A percentile compares a stretch with the other conserved stretches of the same genome.
These are phyloP conservation scores for Xanthoconium purpureum DNA, from an alignment of 768 basidiomycete genomes.

Conservation along the genomic window DNA sequence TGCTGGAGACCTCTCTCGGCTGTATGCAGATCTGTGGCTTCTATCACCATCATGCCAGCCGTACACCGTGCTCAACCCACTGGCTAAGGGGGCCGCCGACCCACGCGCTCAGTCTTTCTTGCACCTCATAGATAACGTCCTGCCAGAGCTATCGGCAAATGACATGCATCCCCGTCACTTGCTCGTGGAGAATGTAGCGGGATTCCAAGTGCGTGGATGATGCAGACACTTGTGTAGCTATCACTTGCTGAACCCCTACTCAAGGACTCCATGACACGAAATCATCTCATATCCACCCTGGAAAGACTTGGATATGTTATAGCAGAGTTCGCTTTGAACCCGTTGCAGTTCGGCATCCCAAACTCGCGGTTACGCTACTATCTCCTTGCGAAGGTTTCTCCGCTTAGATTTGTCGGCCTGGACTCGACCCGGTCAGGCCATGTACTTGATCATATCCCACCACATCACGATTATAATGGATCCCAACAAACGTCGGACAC, in stretches of 20 bases:
- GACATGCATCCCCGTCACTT: conserved; percentile 53
- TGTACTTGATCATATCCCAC: conserved; percentile 37
- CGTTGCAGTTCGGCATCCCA: conserved; percentile 75
- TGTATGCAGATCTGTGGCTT: conserved; percentile 67
- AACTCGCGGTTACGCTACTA: conserved; percentile 84
- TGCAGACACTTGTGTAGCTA: neutral
- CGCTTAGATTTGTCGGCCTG: conserved; percentile 37
- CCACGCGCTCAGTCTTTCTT: conserved; percentile 76
- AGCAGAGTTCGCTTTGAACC: conserved; percentile 66
- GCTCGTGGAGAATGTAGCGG: conserved; percentile 79
- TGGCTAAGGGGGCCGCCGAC: conserved; percentile 66
- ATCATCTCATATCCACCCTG: conserved; percentile 51
- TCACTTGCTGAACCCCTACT: conserved; percentile 6
- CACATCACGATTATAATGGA: conserved; percentile 13
- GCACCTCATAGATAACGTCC: conserved; percentile 58
- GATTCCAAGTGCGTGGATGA: conserved; percentile 62
- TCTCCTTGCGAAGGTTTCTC: conserved; percentile 57
- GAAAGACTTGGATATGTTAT: conserved; percentile 52
- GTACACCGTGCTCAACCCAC: conserved; percentile 74
- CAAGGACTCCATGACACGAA: conserved; percentile 65
- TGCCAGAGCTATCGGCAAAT: conserved; percentile 52
- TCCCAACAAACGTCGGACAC: neutral
- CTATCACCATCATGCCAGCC: conserved; percentile 83
- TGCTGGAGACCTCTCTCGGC: conserved; percentile 42
- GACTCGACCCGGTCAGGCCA: conserved; percentile 11